Evolutionary conservation across 1,139 yeast species (phyloP), one percentile per base, ranked within the genome.

Genomic region (Geotrichum fermentans): DNA sequence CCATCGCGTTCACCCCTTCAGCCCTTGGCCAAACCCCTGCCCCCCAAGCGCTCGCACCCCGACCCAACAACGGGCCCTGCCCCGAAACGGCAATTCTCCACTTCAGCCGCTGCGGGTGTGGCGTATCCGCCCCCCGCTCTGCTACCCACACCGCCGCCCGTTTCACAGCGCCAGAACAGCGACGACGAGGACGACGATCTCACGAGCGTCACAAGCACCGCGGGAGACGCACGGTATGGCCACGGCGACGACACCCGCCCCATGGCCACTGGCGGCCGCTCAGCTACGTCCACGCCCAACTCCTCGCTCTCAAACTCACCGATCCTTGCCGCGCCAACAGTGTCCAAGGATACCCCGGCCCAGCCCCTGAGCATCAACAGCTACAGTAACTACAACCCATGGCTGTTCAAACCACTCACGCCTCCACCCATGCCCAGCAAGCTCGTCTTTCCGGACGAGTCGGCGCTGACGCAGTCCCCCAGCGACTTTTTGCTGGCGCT

Each of bases 401-500:
- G n/a, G n/a, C n/a, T n/a, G n/a, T n/a, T n/a, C n/a, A n/a, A n/a
- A n/a, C n/a, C n/a, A n/a, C n/a, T n/a, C n/a, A n/a, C 62, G 2
- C 62, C 62, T 1, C 69, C 63, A 47, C 60, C 62, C 1, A 40
- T 58, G 51, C 62, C 63, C 11, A 53, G 51, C 20, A 57, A 56
- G 50, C 46, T 56, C 40, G 47, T 50, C 68, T 68, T 49, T 59
- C 21, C 47, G 58, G 53, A 36, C 60, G 50, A 50, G 60, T 55
- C 56, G 54, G 39, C 45, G 46, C 41, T 37, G 69, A 24, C 69
- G 67, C 51, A 73, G 73, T 24, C 65, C 1, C 68, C 68, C 8
- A 48, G 56, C 20, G 72, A 69, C 52, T 54, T 70, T 34, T 54
- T 68, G 16, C 69, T 64, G 50, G 69, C 67, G 45, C 59, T 70